phyloP scores from a whole-genome alignment of 352 stramenopile species.

The Thalassiosira oceanica region DNA sequence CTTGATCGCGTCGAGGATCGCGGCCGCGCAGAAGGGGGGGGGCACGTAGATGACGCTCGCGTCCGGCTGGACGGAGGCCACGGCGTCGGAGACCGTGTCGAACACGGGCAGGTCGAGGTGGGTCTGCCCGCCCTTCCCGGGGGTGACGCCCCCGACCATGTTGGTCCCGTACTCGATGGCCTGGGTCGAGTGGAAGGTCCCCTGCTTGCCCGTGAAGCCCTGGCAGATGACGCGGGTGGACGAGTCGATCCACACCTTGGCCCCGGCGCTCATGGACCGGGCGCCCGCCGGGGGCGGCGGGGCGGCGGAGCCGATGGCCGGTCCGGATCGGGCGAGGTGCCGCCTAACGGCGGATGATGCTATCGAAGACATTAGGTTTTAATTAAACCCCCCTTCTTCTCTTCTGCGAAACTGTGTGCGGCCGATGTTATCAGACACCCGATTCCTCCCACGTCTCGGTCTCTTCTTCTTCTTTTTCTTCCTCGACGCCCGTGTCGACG shows the following conservation, averaged over 20 bases:
- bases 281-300: background rate
- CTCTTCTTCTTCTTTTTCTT: too few relatives aligned
- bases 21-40: constrained; percentile 94
- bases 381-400: too few relatives aligned
- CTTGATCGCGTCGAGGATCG: constrained; percentile 98
- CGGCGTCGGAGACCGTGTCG: constrained; percentile 91
- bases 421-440: too few relatives aligned
- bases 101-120: constrained; percentile 99
- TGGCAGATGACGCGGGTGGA: constrained; percentile 99
- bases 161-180: constrained; percentile 99
- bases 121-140: constrained; percentile 95
- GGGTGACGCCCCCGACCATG: constrained; percentile 98
- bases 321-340: too few relatives aligned
- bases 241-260: constrained; percentile 99
- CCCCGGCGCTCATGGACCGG: constrained; percentile 86
- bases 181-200: constrained; percentile 97
- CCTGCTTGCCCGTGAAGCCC: constrained; percentile 99
- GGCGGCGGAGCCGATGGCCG: background rate
- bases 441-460: too few relatives aligned
- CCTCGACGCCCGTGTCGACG: too few relatives aligned
- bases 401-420: too few relatives aligned
- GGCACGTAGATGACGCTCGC: constrained; percentile 99
- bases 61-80: constrained; percentile 85
- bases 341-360: too few relatives aligned
- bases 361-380: too few relatives aligned